Conservation (phyloP, 2,329 filamentous ascomycete species). For the Lasiodiplodia hormozganensis region DNA sequence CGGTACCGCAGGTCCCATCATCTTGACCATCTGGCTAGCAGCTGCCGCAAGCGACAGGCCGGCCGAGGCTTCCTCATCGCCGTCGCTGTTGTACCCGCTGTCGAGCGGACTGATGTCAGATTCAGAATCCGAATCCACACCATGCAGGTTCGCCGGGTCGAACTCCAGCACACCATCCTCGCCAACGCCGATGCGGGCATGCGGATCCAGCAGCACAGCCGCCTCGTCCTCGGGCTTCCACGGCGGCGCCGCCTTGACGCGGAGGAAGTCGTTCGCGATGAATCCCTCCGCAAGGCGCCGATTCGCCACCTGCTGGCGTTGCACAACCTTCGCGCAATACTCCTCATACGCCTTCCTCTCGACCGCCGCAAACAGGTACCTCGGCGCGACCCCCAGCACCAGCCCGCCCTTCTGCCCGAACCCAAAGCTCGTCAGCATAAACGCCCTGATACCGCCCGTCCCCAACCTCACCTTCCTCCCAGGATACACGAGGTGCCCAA, state of each 20-base stretch:
- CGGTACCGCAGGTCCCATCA: background rate
- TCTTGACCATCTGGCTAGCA: background rate
- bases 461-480: slow-evolving; percentile 34
- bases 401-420: slow-evolving; percentile 55
- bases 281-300: background rate
- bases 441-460: slow-evolving; percentile 41
- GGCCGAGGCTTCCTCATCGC: background rate
- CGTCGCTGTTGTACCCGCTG: slow-evolving; percentile 8
- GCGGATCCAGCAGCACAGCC: background rate
- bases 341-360: background rate
- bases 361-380: slow-evolving; percentile 35
- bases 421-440: slow-evolving; percentile 52
- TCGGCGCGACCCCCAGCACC: slow-evolving; percentile 46
- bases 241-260: slow-evolving; percentile 2
- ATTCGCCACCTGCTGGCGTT: background rate
- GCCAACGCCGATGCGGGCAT: background rate
- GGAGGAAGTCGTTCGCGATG: slow-evolving; percentile 14
- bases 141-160: background rate
- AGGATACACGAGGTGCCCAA: slow-evolving; percentile 46
- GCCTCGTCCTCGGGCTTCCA: slow-evolving; percentile 11
- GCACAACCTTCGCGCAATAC: background rate
- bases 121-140: background rate
- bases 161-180: background rate
- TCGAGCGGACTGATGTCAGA: background rate
- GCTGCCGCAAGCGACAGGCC: background rate